Conservation (phyloP, 495 filamentous ascomycete genomes). For the Copromyces sp. region DNA sequence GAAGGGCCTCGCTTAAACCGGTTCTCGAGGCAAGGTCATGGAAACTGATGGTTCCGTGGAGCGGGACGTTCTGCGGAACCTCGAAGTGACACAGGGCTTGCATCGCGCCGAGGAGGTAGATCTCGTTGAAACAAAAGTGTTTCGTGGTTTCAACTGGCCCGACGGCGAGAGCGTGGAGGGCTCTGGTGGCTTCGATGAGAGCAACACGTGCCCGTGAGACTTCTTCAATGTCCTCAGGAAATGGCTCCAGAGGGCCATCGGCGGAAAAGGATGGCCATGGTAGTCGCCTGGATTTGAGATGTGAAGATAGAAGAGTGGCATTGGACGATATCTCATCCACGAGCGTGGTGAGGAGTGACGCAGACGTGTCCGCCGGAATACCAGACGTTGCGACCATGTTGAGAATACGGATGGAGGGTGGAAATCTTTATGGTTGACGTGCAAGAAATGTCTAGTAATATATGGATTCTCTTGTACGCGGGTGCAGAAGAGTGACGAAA, state of each 20-base stretch:
- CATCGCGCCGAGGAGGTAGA: slow-evolving; percentile 9
- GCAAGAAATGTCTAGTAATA: background rate
- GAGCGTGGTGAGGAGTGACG: slow-evolving; percentile 1
- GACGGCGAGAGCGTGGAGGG: slow-evolving; percentile 10
- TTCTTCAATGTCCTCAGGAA: background rate
- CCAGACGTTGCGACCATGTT: background rate
- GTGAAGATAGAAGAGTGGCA: background rate
- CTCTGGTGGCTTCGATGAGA: slow-evolving; percentile 10
- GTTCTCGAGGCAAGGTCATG: slow-evolving; percentile 15
- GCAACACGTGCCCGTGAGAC: slow-evolving; percentile 2
- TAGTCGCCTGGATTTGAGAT: slow-evolving; percentile 2
- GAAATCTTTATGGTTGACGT: background rate
- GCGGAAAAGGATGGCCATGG: slow-evolving; percentile 10
- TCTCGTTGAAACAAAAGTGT: slow-evolving; percentile 5
- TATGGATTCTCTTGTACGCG: background rate
- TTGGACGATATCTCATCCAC: slow-evolving; percentile 4
- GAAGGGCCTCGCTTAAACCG: slow-evolving; percentile 13
- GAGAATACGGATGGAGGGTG: background rate
- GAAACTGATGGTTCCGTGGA: slow-evolving; percentile 14
- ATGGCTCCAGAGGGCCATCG: slow-evolving; percentile 3
- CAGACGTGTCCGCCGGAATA: background rate
- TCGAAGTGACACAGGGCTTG: slow-evolving; percentile 16
- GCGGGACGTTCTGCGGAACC: slow-evolving; percentile 25
- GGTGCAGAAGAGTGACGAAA: background rate
- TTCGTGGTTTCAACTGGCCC: slow-evolving; percentile 7